A percentile compares a stretch with the other conserved stretches of the same genome.
Evolutionary conservation across 2,329 filamentous ascomycete genomes (phyloP).

Genomic region (Exophiala bonariae): DNA sequence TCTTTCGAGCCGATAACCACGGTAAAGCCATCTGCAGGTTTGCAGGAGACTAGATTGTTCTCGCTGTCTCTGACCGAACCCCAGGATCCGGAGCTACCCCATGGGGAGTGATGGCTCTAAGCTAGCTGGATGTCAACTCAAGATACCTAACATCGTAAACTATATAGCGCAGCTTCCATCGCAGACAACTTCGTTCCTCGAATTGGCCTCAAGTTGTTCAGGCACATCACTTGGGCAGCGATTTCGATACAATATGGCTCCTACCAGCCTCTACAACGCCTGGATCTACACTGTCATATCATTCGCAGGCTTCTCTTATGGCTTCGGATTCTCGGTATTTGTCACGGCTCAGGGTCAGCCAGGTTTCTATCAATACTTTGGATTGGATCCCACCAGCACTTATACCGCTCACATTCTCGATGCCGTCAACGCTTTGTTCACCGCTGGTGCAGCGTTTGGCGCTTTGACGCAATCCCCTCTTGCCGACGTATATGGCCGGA

Average conservation of each 20-base stretch:
- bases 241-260: background rate
- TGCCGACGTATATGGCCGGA: constrained; percentile 37
- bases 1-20: too few relatives aligned
- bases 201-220: too few relatives aligned
- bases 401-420: constrained; percentile 41
- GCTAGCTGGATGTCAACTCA: too few relatives aligned
- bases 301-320: background rate
- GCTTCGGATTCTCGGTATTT: background rate
- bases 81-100: too few relatives aligned
- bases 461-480: constrained; percentile 38
- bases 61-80: too few relatives aligned
- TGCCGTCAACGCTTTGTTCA: constrained; percentile 47
- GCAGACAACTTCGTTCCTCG: too few relatives aligned
- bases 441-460: constrained; percentile 39
- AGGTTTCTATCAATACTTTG: constrained; percentile 5
- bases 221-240: too few relatives aligned
- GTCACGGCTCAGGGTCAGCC: constrained; percentile 3
- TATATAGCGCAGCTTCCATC: too few relatives aligned
- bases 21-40: too few relatives aligned
- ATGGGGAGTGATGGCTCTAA: too few relatives aligned
- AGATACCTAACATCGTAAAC: too few relatives aligned
- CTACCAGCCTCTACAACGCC: background rate
- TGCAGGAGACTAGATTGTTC: too few relatives aligned
- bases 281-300: background rate
- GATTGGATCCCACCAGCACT: constrained; percentile 1